Evolutionary conservation across 148 eudicot species (phyloP).

Genomic region (Fagopyrum homotropicum): DNA sequence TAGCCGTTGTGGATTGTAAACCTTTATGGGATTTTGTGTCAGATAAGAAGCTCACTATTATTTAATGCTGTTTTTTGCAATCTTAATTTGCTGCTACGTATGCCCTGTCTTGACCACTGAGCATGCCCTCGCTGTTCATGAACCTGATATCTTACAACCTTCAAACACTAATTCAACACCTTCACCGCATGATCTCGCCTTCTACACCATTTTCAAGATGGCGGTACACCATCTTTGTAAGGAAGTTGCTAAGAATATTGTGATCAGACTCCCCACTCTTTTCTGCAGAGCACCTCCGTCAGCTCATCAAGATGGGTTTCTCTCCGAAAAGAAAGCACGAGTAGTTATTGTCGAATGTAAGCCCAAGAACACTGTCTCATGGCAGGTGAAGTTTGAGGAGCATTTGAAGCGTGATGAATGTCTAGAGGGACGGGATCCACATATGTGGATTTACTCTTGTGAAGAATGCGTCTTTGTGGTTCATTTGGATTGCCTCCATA

Average conservation of each 20-base stretch:
- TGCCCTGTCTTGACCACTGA: no score
- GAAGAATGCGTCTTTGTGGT: not conserved
- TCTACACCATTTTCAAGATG: not conserved
- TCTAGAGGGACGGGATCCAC: not conserved
- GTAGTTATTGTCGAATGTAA: not conserved
- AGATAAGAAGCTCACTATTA: not conserved
- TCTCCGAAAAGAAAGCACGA: not conserved
- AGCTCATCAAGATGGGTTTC: not conserved
- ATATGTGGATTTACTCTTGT: not conserved
- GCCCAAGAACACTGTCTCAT: not conserved
- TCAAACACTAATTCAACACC: not conserved
- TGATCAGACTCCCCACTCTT: not conserved
- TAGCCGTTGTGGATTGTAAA: not conserved
- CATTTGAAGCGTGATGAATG: not conserved
- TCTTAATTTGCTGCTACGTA: not conserved
- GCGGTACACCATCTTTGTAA: not conserved
- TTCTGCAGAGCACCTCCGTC: not conserved
- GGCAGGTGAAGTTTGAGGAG: not conserved
- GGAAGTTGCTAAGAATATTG: not conserved
- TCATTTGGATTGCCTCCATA: not conserved
- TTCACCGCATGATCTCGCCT: not conserved
- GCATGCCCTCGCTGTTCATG: no score
- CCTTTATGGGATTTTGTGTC: not conserved
- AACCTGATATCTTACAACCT: no score
- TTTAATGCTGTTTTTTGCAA: not conserved